phyloP scores from a whole-genome alignment of 2,329 filamentous ascomycete species.

The Sclerotiophoma versabilis region DNA sequence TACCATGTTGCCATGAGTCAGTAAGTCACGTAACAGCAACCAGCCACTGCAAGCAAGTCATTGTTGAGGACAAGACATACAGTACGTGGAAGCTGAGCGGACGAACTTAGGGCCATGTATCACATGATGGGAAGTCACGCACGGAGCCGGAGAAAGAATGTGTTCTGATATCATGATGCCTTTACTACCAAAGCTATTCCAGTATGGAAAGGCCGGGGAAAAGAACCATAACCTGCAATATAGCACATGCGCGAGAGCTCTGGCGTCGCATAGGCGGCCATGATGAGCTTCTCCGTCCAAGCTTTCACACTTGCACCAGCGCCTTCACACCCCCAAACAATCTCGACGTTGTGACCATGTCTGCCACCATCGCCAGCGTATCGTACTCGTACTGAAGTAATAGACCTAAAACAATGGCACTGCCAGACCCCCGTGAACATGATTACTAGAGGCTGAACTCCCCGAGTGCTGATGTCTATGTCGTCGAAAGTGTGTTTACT shows the following conservation, averaged over 20 bases:
- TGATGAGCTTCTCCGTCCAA: constrained; percentile 36
- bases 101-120: neutral
- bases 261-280: constrained; percentile 41
- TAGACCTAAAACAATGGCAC: constrained; percentile 30
- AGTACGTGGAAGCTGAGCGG: neutral
- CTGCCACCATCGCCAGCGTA: constrained; percentile 28
- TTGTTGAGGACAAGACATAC: neutral
- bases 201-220: constrained; percentile 20
- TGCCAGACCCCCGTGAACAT: constrained; percentile 28
- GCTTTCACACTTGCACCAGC: constrained; percentile 38
- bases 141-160: neutral
- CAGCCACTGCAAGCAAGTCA: neutral
- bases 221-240: constrained; percentile 31
- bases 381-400: constrained; percentile 34
- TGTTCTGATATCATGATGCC: constrained; percentile 38
- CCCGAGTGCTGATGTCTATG: constrained; percentile 43
- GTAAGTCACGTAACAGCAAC: neutral
- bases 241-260: constrained; percentile 34
- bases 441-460: constrained; percentile 40
- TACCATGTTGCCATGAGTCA: neutral
- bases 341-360: constrained; percentile 31
- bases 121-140: neutral
- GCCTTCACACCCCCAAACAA: constrained; percentile 28
- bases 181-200: constrained; percentile 39
- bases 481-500: constrained; percentile 36